phyloP scores from a whole-genome alignment of 2,329 filamentous ascomycete species.

The Alternaria gansuensis region DNA sequence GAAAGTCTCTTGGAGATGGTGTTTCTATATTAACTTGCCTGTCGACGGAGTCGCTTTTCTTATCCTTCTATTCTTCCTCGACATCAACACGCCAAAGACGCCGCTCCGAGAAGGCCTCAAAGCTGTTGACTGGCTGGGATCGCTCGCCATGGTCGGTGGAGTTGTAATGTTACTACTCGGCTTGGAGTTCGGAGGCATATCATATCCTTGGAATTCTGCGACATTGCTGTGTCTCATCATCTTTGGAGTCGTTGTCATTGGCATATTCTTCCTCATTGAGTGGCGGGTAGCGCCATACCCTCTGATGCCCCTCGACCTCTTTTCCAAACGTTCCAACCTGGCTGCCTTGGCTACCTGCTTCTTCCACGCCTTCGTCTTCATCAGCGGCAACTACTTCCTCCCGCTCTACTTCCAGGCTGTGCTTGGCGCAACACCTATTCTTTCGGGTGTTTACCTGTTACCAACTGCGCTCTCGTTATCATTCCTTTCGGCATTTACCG shows the following conservation, averaged over 20 bases:
- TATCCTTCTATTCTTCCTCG: conserved; percentile 67
- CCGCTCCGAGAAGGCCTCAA: conserved; percentile 68
- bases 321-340: conserved; percentile 71
- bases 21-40: conserved; percentile 70
- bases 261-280: conserved; percentile 76
- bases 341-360: conserved; percentile 73
- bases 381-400: conserved; percentile 79
- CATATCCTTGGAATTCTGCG: conserved; percentile 76
- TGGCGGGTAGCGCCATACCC: conserved; percentile 77
- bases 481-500: conserved; percentile 66
- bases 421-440: conserved; percentile 71
- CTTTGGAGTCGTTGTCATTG: conserved; percentile 71
- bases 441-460: conserved; percentile 78
- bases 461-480: conserved; percentile 75
- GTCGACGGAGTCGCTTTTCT: conserved; percentile 67
- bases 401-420: conserved; percentile 86
- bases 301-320: conserved; percentile 77
- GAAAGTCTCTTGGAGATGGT: conserved; percentile 68
- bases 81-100: conserved; percentile 73
- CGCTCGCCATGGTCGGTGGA: conserved; percentile 73
- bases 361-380: conserved; percentile 79
- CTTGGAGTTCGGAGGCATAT: conserved; percentile 81
- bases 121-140: conserved; percentile 73
- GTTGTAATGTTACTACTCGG: conserved; percentile 88
- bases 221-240: conserved; percentile 80